Base-by-base conservation (phyloP, 345 rosid genomes). In the Garcia nutans region DNA sequence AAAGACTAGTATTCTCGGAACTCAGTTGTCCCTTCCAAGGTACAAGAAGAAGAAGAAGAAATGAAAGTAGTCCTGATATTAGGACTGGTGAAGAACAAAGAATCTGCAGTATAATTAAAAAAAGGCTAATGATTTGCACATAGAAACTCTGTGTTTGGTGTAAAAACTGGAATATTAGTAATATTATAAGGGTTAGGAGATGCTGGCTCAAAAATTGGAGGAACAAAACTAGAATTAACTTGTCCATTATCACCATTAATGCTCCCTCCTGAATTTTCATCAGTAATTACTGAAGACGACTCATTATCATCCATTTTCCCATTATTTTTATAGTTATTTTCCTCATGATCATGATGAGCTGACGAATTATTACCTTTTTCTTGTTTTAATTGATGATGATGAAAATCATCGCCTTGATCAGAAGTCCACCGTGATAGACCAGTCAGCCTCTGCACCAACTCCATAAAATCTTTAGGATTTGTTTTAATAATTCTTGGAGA, bases 401-500 rank as follows among this genome's bases (percentile, higher is more conserved):
- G 57, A 9, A 49, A 59, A 20, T 84, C 86, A 9, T 86, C 87
- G 26, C 78, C 85, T 19, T 28, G 31, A 28, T 28, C 31, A 28
- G 31, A 28, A 28, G 31, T 28, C 31, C 88, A 75, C 3, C 86
- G 91, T 1, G 94, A 89, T 37, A 89, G 77, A 0, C 99, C 99
- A 2, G 99, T 95, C 60, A 95, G 92, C 72, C 91, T 95, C 41
- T 93, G 99, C 69, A 93, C 98, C 68, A 96, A 79, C 31, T 92
- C 91, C 98, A 92, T 92, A 79, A 94, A 94, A 81, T 94, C 97
- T 57, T 77, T 83, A 3, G 98, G 97, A 55, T 92, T 87, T 0
- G 98, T 96, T 78, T 91, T 97, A 80, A 96, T 96, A 72, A 96
- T 64, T 77, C 89, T 92, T 7, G 99, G 98, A 10, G 97, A 89